A percentile compares a stretch with the other conserved stretches of the same genome.
phyloP scores from a whole-genome alignment of 169 alveolate species.

The Plasmodium chabaudi region DNA sequence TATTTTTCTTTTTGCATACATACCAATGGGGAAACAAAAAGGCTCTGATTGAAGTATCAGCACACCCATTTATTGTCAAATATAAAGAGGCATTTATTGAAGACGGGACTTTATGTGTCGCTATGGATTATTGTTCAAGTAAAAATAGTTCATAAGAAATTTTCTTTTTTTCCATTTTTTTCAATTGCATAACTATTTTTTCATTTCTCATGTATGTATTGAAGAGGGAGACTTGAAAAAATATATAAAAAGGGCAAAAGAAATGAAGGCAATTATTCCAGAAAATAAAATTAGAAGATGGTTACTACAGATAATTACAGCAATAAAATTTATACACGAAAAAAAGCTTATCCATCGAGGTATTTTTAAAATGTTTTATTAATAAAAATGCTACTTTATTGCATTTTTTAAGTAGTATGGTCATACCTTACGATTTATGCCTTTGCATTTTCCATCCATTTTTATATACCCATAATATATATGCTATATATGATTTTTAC shows the following conservation, averaged over 20 bases:
- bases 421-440: too few species aligned
- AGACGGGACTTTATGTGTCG: constrained; percentile 42
- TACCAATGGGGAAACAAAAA: not conserved
- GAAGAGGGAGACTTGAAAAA: constrained; percentile 68
- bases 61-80: constrained; percentile 76
- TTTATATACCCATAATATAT: too few species aligned
- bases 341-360: constrained; percentile 74
- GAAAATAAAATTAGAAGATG: constrained; percentile 71
- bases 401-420: too few species aligned
- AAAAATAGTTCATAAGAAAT: not conserved
- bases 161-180: constrained; percentile 1
- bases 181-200: not conserved
- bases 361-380: not conserved
- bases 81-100: constrained; percentile 75
- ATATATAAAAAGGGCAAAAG: constrained; percentile 55
- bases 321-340: constrained; percentile 74
- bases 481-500: too few species aligned
- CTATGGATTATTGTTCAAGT: constrained; percentile 75
- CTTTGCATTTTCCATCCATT: too few species aligned
- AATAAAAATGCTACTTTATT: too few species aligned
- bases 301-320: constrained; percentile 72
- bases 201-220: not conserved
- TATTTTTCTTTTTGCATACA: not conserved
- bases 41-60: constrained; percentile 70
- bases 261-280: constrained; percentile 53